A percentile compares a stretch with the other conserved stretches of the same genome.
Evolutionary conservation across 1,284 basidiomycete species (phyloP).

Genomic region (Fistulina hepatica): DNA sequence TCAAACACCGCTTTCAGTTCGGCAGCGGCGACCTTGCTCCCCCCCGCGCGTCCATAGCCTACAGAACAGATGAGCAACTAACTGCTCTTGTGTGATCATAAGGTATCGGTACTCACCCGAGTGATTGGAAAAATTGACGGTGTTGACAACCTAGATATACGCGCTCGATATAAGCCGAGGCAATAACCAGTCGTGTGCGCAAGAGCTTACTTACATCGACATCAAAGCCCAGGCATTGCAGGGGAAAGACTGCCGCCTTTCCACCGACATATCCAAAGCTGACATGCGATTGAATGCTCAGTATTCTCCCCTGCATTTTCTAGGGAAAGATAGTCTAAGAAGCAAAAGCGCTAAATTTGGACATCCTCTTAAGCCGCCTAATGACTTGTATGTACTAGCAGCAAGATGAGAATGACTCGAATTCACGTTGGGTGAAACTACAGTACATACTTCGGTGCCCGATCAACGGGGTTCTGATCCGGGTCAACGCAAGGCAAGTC

Average conservation of each 20-base stretch:
- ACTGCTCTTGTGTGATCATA: no score
- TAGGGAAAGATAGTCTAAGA: no score
- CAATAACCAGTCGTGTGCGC: neutral
- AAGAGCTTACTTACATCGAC: conserved; percentile 75
- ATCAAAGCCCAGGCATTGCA: conserved; percentile 92
- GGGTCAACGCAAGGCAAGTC: no score
- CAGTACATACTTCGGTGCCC: no score
- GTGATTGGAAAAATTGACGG: conserved; percentile 94
- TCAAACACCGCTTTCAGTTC: conserved; percentile 63
- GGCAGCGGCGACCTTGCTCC: conserved; percentile 58
- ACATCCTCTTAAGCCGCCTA: conserved; percentile 3
- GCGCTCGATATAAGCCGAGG: no score
- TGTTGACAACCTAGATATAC: conserved; percentile 71
- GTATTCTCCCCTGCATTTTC: conserved; percentile 34
- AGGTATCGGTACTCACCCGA: conserved; percentile 48
- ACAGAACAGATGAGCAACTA: neutral
- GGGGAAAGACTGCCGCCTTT: conserved; percentile 91
- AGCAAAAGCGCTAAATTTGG: no score
- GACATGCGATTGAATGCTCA: conserved; percentile 90
- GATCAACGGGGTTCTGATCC: no score
- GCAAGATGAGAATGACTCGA: no score
- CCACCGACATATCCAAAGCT: conserved; percentile 92
- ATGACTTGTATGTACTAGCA: no score
- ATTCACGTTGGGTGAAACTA: no score
- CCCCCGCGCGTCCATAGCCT: conserved; percentile 74